A percentile compares a stretch with the other conserved stretches of the same genome.
Conservation (phyloP, 2,329 filamentous ascomycete genomes). For the Phoma sp. region DNA sequence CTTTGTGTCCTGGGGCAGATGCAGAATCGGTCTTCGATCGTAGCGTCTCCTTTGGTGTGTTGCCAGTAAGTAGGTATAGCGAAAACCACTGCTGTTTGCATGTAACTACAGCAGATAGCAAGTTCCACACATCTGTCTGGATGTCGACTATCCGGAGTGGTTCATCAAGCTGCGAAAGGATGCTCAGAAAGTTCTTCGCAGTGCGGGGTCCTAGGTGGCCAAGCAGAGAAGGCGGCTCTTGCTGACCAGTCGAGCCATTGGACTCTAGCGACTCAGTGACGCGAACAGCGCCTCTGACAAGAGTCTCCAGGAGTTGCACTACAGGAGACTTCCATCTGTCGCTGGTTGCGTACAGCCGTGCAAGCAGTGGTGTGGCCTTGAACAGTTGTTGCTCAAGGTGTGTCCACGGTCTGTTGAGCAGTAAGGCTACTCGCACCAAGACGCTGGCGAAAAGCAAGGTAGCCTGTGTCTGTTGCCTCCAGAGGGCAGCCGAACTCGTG, state of each 20-base stretch:
- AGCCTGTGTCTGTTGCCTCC: conserved; percentile 67
- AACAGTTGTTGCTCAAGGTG: conserved; percentile 80
- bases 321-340: conserved; percentile 70
- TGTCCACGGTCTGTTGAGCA: conserved; percentile 67
- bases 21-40: conserved; percentile 58
- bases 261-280: conserved; percentile 48
- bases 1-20: conserved; percentile 57
- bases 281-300: conserved; percentile 74
- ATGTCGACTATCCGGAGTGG: conserved; percentile 72
- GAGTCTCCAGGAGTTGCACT: conserved; percentile 72
- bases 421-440: conserved; percentile 72
- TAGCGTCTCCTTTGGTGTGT: conserved; percentile 78
- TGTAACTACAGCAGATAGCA: conserved; percentile 84
- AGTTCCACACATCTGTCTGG: conserved; percentile 77
- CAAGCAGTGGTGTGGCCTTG: conserved; percentile 77
- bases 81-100: conserved; percentile 96
- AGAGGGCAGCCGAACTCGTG: conserved; percentile 41
- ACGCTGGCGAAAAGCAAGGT: conserved; percentile 71
- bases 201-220: conserved; percentile 84
- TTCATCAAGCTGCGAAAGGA: conserved; percentile 77
- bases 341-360: conserved; percentile 75
- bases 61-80: conserved; percentile 87
- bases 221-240: conserved; percentile 88
- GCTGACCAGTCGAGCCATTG: conserved; percentile 14
- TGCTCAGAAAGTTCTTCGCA: conserved; percentile 81